Evolutionary conservation across 495 filamentous ascomycete genomes (phyloP).

Genomic region (Aspergillus ostianus): DNA sequence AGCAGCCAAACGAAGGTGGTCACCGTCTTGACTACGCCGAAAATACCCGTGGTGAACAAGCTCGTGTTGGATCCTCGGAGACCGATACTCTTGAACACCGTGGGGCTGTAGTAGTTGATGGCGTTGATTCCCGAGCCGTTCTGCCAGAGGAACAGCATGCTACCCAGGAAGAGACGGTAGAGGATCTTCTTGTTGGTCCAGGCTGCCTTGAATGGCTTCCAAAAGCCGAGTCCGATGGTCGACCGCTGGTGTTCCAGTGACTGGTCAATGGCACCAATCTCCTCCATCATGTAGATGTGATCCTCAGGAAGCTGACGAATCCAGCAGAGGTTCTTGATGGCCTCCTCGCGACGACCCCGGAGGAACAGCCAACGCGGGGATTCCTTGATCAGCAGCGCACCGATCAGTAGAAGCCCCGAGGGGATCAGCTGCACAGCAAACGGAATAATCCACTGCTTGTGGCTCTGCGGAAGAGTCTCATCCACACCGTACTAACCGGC

Average conservation of each 20-base stretch:
- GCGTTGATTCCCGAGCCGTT: conserved; percentile 69
- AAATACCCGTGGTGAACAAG: conserved; percentile 54
- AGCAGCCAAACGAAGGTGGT: conserved; percentile 64
- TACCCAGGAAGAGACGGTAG: conserved; percentile 67
- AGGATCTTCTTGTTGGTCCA: conserved; percentile 52
- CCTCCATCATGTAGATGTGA: conserved; percentile 67
- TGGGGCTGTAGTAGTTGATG: conserved; percentile 66
- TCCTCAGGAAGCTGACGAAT: conserved; percentile 59
- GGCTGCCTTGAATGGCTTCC: conserved; percentile 63
- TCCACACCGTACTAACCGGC: conserved; percentile 39
- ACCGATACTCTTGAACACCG: conserved; percentile 61
- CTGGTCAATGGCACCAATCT: conserved; percentile 61
- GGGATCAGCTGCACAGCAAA: conserved; percentile 58
- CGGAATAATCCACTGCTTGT: conserved; percentile 56
- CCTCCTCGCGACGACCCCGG: conserved; percentile 50
- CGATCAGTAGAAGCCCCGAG: conserved; percentile 46
- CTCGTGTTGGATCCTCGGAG: conserved; percentile 48
- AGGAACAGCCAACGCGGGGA: conserved; percentile 61
- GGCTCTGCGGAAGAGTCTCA: conserved; percentile 28
- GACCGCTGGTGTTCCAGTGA: conserved; percentile 59
- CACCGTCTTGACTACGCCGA: conserved; percentile 55
- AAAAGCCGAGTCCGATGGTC: conserved; percentile 64
- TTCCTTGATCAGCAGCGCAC: conserved; percentile 50
- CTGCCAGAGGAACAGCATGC: conserved; percentile 67
- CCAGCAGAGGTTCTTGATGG: conserved; percentile 60